These are phyloP conservation scores for Mortierella sp. DNA, from an alignment of 371 early-diverging fungal species.

Conservation along the genomic window DNA sequence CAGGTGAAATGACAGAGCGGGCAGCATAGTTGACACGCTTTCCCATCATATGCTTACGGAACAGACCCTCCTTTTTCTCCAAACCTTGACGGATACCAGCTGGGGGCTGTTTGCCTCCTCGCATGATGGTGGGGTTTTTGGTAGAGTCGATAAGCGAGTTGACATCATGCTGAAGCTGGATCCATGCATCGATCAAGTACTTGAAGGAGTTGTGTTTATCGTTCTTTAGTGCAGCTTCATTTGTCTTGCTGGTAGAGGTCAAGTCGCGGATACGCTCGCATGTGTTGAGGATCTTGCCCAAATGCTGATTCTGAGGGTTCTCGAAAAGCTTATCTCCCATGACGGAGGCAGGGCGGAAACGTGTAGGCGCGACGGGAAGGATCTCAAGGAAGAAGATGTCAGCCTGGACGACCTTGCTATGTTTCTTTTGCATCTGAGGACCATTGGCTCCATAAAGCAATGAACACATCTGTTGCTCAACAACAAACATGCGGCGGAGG, in stretches of 20 bases:
- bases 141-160: constrained; percentile 95
- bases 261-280: constrained; percentile 78
- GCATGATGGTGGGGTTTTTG: constrained; percentile 73
- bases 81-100: constrained; percentile 97
- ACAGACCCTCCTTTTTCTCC: constrained; percentile 99
- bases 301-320: constrained; percentile 92
- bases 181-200: constrained; percentile 80
- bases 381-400: constrained; percentile 97
- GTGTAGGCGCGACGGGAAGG: constrained; percentile 95
- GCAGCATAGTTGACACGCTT: constrained; percentile 99
- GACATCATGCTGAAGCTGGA: constrained; percentile 89
- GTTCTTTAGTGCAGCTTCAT: constrained; percentile 58
- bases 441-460: constrained; percentile 84
- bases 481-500: constrained; percentile 79
- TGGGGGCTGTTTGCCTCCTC: constrained; percentile 71
- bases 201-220: constrained; percentile 59
- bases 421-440: constrained; percentile 61
- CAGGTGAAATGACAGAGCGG: constrained; percentile 99
- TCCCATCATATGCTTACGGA: constrained; percentile 99
- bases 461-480: constrained; percentile 80
- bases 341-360: constrained; percentile 95
- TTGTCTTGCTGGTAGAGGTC: constrained; percentile 61
- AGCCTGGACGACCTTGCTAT: constrained; percentile 61
- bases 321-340: constrained; percentile 94
- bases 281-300: constrained; percentile 89